Conservation (phyloP, 768 basidiomycete species). For the Lyophyllum semitale region DNA sequence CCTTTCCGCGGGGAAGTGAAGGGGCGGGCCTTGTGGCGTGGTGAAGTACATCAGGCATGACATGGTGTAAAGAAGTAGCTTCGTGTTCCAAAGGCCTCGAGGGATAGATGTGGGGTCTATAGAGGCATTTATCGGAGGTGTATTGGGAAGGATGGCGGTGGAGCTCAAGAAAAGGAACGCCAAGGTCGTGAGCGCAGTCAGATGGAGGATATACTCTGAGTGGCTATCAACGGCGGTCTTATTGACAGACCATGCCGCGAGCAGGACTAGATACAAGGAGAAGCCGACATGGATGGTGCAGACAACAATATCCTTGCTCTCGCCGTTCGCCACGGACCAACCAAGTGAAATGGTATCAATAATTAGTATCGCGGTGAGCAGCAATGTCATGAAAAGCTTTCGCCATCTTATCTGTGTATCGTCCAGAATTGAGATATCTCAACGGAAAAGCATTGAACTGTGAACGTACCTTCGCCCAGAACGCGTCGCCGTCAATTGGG, state of each 20-base stretch:
- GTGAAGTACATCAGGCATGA: slow-evolving; percentile 41
- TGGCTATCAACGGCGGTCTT: slow-evolving; percentile 42
- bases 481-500: slow-evolving; percentile 59
- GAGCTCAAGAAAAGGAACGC: slow-evolving; percentile 46
- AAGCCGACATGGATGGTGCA: slow-evolving; percentile 50
- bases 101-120: slow-evolving; percentile 21
- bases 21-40: slow-evolving; percentile 71
- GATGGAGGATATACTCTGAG: slow-evolving; percentile 57
- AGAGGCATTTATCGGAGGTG: slow-evolving; percentile 30
- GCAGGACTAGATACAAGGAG: slow-evolving; percentile 57
- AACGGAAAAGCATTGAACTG: background rate
- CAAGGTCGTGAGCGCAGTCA: slow-evolving; percentile 55
- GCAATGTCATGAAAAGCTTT: slow-evolving; percentile 52
- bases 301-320: slow-evolving; percentile 33
- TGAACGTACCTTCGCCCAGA: slow-evolving; percentile 56
- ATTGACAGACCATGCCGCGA: slow-evolving; percentile 55
- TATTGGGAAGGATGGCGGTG: slow-evolving; percentile 61
- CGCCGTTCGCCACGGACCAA: slow-evolving; percentile 43
- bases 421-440: background rate
- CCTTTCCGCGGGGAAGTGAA: slow-evolving; percentile 71
- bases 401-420: slow-evolving; percentile 53
- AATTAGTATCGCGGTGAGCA: slow-evolving; percentile 50
- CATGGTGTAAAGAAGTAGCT: slow-evolving; percentile 50
- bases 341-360: slow-evolving; percentile 62
- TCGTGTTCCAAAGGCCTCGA: slow-evolving; percentile 51